Percentiles rank a stretch among this genome's conserved stretches.
phyloP scores from a whole-genome alignment of 148 eudicot genomes.

The Camellia sinensis region DNA sequence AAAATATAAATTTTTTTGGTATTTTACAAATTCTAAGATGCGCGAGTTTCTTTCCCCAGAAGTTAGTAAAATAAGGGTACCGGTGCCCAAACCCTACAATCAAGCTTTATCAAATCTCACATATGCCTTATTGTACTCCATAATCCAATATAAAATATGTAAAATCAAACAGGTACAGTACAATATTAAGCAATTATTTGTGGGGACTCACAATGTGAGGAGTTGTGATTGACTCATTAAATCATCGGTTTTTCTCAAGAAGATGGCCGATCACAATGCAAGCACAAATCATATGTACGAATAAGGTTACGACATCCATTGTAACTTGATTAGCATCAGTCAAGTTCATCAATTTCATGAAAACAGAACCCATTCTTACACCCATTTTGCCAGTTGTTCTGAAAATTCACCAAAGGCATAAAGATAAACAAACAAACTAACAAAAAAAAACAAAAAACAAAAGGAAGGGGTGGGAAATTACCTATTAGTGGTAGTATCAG shows the following conservation, averaged over 20 bases:
- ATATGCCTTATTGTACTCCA: background rate
- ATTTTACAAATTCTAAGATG: conserved; percentile 32
- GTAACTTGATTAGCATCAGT: conserved; percentile 18
- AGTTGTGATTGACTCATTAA: conserved; percentile 35
- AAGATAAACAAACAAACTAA: background rate
- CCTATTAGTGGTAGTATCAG: too few relatives aligned
- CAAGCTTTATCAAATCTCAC: background rate
- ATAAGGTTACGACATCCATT: conserved; percentile 31
- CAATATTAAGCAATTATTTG: background rate
- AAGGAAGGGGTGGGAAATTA: too few relatives aligned
- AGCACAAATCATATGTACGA: conserved; percentile 35
- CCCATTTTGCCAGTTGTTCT: conserved; percentile 20
- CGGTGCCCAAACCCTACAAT: conserved; percentile 50
- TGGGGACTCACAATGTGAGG: conserved; percentile 32
- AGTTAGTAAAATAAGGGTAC: conserved; percentile 30
- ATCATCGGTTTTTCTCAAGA: conserved; percentile 39
- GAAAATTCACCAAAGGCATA: background rate
- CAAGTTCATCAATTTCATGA: conserved; percentile 17
- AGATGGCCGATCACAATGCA: conserved; percentile 45
- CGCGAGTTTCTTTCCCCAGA: conserved; percentile 37
- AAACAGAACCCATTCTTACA: background rate
- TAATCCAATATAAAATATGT: background rate
- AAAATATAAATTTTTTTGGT: too few relatives aligned
- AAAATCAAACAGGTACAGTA: too few relatives aligned
- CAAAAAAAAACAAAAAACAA: too few relatives aligned